Percentiles rank a stretch among this genome's conserved stretches.
phyloP scores from a whole-genome alignment of 176 grass and related monocot species.

The Sorghum bicolor region DNA sequence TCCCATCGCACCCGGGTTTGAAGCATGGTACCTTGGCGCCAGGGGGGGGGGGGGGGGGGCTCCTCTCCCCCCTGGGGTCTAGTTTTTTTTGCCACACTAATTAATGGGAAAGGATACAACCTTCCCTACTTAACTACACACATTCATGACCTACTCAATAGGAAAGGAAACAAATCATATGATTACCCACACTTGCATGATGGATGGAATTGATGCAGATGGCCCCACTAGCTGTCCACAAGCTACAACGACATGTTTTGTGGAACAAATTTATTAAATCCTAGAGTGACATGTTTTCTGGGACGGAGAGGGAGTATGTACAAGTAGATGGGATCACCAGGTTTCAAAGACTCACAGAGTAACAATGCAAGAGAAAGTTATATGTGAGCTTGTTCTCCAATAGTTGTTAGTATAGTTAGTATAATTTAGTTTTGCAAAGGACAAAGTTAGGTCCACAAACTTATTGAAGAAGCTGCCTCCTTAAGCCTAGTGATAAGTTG shows the following conservation, averaged over 20 bases:
- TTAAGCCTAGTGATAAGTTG: neutral
- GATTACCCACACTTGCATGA: neutral
- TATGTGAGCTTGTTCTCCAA: neutral
- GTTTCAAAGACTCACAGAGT: neutral
- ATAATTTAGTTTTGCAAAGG: neutral
- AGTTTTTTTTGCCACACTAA: neutral
- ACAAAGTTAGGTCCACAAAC: neutral
- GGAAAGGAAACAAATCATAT: neutral
- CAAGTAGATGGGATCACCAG: neutral
- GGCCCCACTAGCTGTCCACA: neutral
- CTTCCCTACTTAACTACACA: neutral
- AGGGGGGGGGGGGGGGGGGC: too few relatives aligned
- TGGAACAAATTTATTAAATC: neutral
- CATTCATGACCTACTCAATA: neutral
- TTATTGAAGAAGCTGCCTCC: neutral
- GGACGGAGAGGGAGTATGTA: neutral
- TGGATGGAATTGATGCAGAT: neutral
- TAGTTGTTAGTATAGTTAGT: neutral
- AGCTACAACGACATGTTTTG: neutral
- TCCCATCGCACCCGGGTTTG: neutral
- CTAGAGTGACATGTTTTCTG: neutral
- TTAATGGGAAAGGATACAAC: neutral
- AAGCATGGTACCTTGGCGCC: neutral
- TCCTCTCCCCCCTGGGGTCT: too few relatives aligned
- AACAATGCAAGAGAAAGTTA: constrained; percentile 4